phyloP scores from a whole-genome alignment of 139 green algal genomes.

The Tetradesmus lagerheimii region DNA sequence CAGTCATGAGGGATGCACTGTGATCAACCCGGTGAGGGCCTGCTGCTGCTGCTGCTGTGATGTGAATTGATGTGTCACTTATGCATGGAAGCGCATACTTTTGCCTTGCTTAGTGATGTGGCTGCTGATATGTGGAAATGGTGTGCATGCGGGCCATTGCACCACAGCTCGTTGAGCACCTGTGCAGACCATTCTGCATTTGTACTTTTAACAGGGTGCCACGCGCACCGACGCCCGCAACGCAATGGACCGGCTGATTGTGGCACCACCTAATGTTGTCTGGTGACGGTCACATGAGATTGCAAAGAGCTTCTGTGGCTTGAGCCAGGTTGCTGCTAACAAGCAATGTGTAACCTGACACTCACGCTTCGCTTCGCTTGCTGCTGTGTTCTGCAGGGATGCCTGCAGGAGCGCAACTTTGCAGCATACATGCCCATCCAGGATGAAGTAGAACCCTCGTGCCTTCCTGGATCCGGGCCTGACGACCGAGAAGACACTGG shows the following conservation, averaged over 20 bases:
- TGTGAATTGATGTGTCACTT: not conserved
- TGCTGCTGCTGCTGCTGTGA: not conserved
- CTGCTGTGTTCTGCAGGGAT: constrained; percentile 66
- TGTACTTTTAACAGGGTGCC: too few species aligned
- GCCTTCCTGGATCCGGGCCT: constrained; percentile 46
- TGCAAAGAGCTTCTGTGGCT: not conserved
- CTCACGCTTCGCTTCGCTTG: not conserved
- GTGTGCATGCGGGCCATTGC: not conserved
- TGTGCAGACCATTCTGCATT: too few species aligned
- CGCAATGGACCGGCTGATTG: too few species aligned
- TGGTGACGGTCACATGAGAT: too few species aligned
- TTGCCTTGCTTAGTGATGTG: not conserved
- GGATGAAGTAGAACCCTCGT: constrained; percentile 67
- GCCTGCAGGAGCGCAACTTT: constrained; percentile 76
- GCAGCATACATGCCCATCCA: constrained; percentile 70
- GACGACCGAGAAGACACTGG: not conserved
- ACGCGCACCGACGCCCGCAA: too few species aligned
- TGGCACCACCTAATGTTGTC: too few species aligned
- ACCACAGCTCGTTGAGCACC: too few species aligned
- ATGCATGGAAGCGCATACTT: not conserved
- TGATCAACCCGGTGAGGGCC: constrained; percentile 79
- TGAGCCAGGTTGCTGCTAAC: not conserved
- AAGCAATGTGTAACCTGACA: too few species aligned
- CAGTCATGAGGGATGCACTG: constrained; percentile 71
- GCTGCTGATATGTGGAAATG: not conserved